Percentiles rank a stretch among this genome's conserved stretches.
phyloP scores from a whole-genome alignment of 164 flowering plant genomes.

The Kingdonia uniflora region DNA sequence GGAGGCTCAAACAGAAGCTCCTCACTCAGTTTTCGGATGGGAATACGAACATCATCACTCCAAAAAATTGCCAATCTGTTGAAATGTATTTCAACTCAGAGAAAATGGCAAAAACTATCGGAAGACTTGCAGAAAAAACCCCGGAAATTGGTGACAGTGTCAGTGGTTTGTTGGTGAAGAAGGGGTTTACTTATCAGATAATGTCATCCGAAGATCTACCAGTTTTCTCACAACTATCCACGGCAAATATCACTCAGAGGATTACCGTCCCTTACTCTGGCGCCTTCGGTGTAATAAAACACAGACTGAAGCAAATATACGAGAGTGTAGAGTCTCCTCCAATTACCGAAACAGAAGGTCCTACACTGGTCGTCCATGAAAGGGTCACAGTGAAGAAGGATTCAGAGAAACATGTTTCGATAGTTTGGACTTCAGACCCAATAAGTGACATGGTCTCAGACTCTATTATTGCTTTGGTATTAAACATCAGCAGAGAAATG shows the following conservation, averaged over 20 bases:
- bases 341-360: slow-evolving; percentile 55
- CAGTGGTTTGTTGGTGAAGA: slow-evolving; percentile 85
- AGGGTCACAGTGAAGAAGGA: slow-evolving; percentile 83
- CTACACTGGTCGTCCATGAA: slow-evolving; percentile 59
- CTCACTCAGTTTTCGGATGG: slow-evolving; percentile 54
- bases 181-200: slow-evolving; percentile 89
- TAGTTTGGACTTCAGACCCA: slow-evolving; percentile 90
- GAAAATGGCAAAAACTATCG: slow-evolving; percentile 91
- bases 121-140: slow-evolving; percentile 72
- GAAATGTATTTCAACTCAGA: slow-evolving; percentile 91
- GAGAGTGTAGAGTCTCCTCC: slow-evolving; percentile 64
- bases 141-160: slow-evolving; percentile 77
- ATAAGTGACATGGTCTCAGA: slow-evolving; percentile 96
- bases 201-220: slow-evolving; percentile 97
- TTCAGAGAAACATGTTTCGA: slow-evolving; percentile 64
- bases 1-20: slow-evolving; percentile 86
- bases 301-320: slow-evolving; percentile 73
- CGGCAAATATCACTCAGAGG: slow-evolving; percentile 64
- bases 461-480: slow-evolving; percentile 69
- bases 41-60: slow-evolving; percentile 71
- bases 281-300: slow-evolving; percentile 68
- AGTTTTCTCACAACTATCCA: slow-evolving; percentile 77
- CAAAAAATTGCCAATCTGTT: slow-evolving; percentile 93
- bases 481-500: slow-evolving; percentile 64
- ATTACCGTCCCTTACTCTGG: slow-evolving; percentile 83